These are phyloP conservation scores for Grigorovia jiainica DNA, from an alignment of 805 yeast genomes.

Conservation along the genomic window DNA sequence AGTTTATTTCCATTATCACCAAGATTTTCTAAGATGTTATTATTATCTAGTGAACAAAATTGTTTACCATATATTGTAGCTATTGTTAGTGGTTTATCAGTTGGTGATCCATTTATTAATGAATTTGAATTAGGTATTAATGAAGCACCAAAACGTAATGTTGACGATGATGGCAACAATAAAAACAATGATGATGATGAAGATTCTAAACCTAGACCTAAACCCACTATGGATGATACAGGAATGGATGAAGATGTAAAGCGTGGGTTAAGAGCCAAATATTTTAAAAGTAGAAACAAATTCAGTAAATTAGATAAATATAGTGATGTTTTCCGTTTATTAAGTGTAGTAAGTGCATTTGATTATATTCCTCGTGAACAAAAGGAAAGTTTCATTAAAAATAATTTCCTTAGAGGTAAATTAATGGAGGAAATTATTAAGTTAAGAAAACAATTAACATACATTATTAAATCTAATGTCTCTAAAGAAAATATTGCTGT, in stretches of 20 bases:
- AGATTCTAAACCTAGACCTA: slow-evolving; percentile 23
- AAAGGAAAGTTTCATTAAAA: slow-evolving; percentile 39
- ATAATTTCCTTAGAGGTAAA: slow-evolving; percentile 67
- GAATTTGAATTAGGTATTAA: slow-evolving; percentile 65
- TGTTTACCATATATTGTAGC: slow-evolving; percentile 88
- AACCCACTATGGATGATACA: slow-evolving; percentile 3
- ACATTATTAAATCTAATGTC: slow-evolving; percentile 61
- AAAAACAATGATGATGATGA: slow-evolving; percentile 14
- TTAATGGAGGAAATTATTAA: slow-evolving; percentile 78
- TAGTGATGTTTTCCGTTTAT: slow-evolving; percentile 65
- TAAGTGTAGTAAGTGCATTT: slow-evolving; percentile 80
- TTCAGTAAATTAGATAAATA: slow-evolving; percentile 61
- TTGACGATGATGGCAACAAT: slow-evolving; percentile 1
- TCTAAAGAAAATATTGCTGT: slow-evolving; percentile 51
- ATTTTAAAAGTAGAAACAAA: slow-evolving; percentile 45
- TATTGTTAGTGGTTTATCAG: slow-evolving; percentile 82
- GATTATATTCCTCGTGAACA: slow-evolving; percentile 57
- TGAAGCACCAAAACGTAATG: slow-evolving; percentile 2
- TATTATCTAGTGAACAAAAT: slow-evolving; percentile 76
- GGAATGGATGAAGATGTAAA: slow-evolving; percentile 31
- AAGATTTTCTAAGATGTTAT: slow-evolving; percentile 79
- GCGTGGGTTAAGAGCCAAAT: slow-evolving; percentile 40
- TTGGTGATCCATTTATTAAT: slow-evolving; percentile 80
- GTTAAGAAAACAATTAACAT: slow-evolving; percentile 68
- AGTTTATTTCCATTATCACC: slow-evolving; percentile 90